Conservation (phyloP, 768 basidiomycete species). For the Pluteus cervinus region DNA sequence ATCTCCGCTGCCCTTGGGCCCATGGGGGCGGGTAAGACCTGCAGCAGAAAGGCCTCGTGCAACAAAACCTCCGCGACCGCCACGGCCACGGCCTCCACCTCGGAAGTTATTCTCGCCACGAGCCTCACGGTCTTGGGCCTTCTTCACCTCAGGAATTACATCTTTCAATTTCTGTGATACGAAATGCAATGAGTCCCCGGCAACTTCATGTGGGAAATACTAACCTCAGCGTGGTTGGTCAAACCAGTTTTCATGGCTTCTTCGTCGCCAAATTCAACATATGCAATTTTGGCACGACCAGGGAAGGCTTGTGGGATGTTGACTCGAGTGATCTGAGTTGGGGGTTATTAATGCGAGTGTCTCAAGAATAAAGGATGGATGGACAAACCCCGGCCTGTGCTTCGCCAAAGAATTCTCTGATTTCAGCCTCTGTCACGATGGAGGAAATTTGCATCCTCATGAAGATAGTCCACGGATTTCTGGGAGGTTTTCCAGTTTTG, state of each 20-base stretch:
- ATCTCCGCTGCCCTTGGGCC: constrained; percentile 9
- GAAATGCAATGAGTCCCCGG: constrained; percentile 8
- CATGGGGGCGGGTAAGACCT: constrained; percentile 45
- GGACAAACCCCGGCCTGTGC: constrained; percentile 58
- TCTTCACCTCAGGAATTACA: constrained; percentile 56
- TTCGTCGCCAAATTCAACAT: constrained; percentile 88
- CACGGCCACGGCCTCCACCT: constrained; percentile 28
- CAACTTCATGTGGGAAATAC: constrained; percentile 13
- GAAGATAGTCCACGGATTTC: constrained; percentile 84
- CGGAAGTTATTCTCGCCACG: constrained; percentile 30
- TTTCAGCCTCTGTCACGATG: constrained; percentile 52
- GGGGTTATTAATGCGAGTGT: constrained; percentile 4
- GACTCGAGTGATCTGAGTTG: constrained; percentile 58
- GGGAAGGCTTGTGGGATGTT: constrained; percentile 44
- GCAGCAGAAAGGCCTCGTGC: constrained; percentile 61
- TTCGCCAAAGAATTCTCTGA: constrained; percentile 74
- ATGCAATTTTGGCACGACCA: constrained; percentile 61
- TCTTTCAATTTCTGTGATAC: constrained; percentile 65
- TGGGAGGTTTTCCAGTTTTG: constrained; percentile 51
- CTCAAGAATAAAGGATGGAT: constrained; percentile 1
- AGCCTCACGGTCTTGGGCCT: constrained; percentile 56
- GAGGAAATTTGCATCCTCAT: constrained; percentile 52
- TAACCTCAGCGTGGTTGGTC: constrained; percentile 67
- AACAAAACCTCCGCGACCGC: constrained; percentile 49
- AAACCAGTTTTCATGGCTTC: constrained; percentile 78